Conservation (phyloP, 2,329 filamentous ascomycete species). For the Claviceps sp. region DNA sequence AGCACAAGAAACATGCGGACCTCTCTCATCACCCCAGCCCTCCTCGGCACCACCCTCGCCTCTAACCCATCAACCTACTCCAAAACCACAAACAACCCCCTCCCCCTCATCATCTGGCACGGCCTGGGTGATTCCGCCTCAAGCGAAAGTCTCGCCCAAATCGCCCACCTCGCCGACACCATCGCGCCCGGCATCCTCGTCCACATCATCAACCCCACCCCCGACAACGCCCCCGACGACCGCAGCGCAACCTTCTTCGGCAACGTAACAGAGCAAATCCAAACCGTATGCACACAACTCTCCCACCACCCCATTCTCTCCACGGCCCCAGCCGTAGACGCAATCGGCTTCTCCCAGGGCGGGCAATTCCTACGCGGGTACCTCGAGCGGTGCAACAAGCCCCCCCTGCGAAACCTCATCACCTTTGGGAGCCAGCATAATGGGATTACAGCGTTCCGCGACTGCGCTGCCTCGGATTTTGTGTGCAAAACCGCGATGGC, state of each 20-base stretch:
- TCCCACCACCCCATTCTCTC: slow-evolving; percentile 65
- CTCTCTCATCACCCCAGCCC: slow-evolving; percentile 11
- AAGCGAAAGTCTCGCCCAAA: slow-evolving; percentile 63
- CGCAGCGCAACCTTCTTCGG: slow-evolving; percentile 80
- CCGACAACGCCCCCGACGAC: slow-evolving; percentile 45
- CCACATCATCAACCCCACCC: slow-evolving; percentile 6
- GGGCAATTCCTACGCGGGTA: slow-evolving; percentile 92
- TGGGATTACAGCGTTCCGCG: slow-evolving; percentile 73
- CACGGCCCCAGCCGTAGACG: slow-evolving; percentile 73
- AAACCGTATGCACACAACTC: slow-evolving; percentile 64
- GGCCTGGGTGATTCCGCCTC: slow-evolving; percentile 64
- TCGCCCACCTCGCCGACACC: slow-evolving; percentile 66
- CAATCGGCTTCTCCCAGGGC: slow-evolving; percentile 88
- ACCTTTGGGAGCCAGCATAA: slow-evolving; percentile 90
- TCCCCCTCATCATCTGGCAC: slow-evolving; percentile 93
- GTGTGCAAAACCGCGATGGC: slow-evolving; percentile 71
- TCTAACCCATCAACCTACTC: slow-evolving; percentile 16
- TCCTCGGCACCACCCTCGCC: slow-evolving; percentile 12
- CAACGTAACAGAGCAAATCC: slow-evolving; percentile 70
- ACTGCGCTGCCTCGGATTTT: slow-evolving; percentile 59
- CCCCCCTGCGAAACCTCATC: slow-evolving; percentile 63
- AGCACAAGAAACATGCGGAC: slow-evolving; percentile 5
- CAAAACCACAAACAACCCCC: slow-evolving; percentile 46
- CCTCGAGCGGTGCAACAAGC: slow-evolving; percentile 70
- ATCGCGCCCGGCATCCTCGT: slow-evolving; percentile 55